These are phyloP conservation scores for Russula sp. DNA, from an alignment of 768 basidiomycete genomes.

Conservation along the genomic window DNA sequence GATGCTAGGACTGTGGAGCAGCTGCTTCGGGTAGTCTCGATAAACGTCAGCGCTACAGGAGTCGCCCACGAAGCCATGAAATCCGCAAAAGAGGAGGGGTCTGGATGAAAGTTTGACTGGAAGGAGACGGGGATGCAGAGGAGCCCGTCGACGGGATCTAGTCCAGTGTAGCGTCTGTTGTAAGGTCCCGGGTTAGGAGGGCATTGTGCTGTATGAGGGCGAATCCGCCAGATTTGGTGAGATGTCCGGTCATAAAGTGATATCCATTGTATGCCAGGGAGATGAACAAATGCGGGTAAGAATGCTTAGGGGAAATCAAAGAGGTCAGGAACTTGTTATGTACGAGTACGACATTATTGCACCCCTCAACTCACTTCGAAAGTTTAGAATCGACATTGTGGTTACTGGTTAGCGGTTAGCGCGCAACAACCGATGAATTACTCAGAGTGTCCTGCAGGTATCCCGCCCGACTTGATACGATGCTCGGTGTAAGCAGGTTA, in stretches of 20 bases:
- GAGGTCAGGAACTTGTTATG: neutral
- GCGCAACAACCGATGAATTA: neutral
- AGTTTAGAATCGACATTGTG: neutral
- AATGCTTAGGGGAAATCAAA: neutral
- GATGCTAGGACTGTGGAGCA: constrained; percentile 8
- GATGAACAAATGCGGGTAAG: constrained; percentile 14
- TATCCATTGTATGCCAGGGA: constrained; percentile 5
- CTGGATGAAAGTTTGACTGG: constrained; percentile 2
- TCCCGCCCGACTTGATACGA: neutral
- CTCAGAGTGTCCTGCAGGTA: neutral
- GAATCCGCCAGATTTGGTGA: constrained; percentile 14
- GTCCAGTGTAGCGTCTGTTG: constrained; percentile 15
- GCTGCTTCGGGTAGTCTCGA: constrained; percentile 15
- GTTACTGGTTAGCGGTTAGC: neutral
- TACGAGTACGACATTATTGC: neutral
- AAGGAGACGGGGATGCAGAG: constrained; percentile 19
- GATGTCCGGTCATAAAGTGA: constrained; percentile 14
- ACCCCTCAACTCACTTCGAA: constrained; percentile 4
- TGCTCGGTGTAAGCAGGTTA: neutral
- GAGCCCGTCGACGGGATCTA: neutral
- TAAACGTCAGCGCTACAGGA: constrained; percentile 13
- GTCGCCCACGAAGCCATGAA: constrained; percentile 10
- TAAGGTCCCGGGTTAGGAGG: constrained; percentile 19
- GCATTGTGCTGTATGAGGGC: constrained; percentile 8
- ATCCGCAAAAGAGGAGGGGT: constrained; percentile 8